Conservation (phyloP, 1,139 yeast genomes). For the Suhomyces chickasaworum region DNA sequence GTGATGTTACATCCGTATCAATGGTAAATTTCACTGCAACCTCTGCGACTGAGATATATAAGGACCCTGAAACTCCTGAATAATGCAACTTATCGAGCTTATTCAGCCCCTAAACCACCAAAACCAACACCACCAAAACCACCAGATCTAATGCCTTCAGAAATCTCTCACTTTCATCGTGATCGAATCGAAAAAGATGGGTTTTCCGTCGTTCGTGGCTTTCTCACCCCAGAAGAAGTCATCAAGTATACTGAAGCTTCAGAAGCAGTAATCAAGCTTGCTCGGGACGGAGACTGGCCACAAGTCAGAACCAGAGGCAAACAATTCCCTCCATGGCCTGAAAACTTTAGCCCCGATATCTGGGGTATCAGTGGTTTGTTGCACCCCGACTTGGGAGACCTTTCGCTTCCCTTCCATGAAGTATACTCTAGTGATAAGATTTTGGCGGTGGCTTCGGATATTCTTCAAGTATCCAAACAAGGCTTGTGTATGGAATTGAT, state of each 20-base stretch:
- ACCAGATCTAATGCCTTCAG: conserved; percentile 7
- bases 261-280: conserved; percentile 43
- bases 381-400: conserved; percentile 50
- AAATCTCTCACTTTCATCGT: conserved; percentile 15
- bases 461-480: conserved; percentile 41
- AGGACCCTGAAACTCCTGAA: not conserved
- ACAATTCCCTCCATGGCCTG: conserved; percentile 64
- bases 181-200: conserved; percentile 47
- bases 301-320: conserved; percentile 56
- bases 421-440: conserved; percentile 48
- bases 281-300: conserved; percentile 55
- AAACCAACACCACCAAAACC: not conserved
- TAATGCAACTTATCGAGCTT: not conserved
- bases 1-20: not conserved
- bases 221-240: conserved; percentile 46
- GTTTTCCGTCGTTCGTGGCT: conserved; percentile 44
- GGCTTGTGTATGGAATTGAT: conserved; percentile 53
- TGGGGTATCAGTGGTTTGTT: conserved; percentile 58
- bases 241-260: conserved; percentile 41
- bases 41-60: not conserved
- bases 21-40: not conserved
- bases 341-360: conserved; percentile 54
- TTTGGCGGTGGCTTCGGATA: conserved; percentile 45
- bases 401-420: conserved; percentile 45
- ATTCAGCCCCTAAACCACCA: not conserved